Evolutionary conservation across 805 yeast species (phyloP), one percentile per base, ranked within the genome.

Genomic region (Tetrapisispora arboricola): DNA sequence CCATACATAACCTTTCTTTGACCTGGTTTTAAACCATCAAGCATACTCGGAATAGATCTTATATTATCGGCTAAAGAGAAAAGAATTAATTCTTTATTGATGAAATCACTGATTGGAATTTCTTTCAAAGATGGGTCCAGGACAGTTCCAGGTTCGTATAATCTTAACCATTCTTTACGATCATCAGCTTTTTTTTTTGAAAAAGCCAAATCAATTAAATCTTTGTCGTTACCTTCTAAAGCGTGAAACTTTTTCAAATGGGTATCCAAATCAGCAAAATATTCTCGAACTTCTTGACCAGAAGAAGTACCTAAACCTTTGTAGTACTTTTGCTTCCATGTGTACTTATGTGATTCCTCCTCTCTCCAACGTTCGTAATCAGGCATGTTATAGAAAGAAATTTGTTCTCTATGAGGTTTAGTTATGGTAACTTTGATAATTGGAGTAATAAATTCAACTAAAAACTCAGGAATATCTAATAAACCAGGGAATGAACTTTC

Each of bases 281-380:
- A 92, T 57, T 84, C 92, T 49, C 92, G 76, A 46, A 84, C 84
- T 63, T 92, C 98, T 27, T 67, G 72, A 21, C 78, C 76, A 1
- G 79, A 72, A 1, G 97, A 90, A 4, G 98, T 87, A 77, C 98
- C 98, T 72, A 92, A 74, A 76, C 98, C 98, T 72, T 92, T 92
- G 68, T 86, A 92, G 68, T 92, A 92, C 73, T 92, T 92, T 53
- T 84, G 94, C 36, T 82, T 76, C 92, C 96, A 92, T 10, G 87
- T 73, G 52, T 77, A 78, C 8, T 64, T 70, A 24, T 65, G 63
- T 29, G 96, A 92, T 52, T 84, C 94, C 4, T 74, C 73, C 39
- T 80, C 90, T 64, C 95, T 76, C 98, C 98, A 92, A 5, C 71
- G 60, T 57, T 90, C 96, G 57, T 85, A 92, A 57, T 92, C 96